Conservation (phyloP, 2,329 filamentous ascomycete genomes). For the Fusarium ramigenum region DNA sequence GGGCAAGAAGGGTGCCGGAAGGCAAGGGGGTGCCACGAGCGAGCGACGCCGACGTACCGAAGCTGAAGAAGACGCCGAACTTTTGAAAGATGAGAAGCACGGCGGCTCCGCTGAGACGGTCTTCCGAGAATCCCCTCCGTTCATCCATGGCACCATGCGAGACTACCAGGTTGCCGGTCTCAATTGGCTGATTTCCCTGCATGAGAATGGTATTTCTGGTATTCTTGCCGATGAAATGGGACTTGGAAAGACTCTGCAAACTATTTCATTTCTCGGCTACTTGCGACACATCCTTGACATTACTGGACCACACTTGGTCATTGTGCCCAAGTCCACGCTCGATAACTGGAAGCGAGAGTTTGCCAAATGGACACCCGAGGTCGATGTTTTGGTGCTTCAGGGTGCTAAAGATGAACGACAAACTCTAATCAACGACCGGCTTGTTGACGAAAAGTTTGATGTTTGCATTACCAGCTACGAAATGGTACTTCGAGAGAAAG, state of each 20-base stretch:
- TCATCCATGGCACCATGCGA: conserved; percentile 87
- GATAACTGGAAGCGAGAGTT: conserved; percentile 99
- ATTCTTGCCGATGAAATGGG: conserved; percentile 99
- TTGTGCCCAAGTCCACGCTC: conserved; percentile 94
- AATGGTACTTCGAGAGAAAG: conserved; percentile 96
- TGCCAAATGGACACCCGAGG: conserved; percentile 90
- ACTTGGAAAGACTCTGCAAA: conserved; percentile 96
- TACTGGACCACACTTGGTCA: conserved; percentile 88
- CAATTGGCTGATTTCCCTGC: conserved; percentile 97
- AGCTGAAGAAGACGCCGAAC: conserved; percentile 95
- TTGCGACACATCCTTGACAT: conserved; percentile 90
- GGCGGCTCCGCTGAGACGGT: conserved; percentile 87
- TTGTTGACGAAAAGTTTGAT: conserved; percentile 96
- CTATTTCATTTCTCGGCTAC: conserved; percentile 96
- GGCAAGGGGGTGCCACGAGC: conserved; percentile 84
- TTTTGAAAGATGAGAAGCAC: conserved; percentile 85
- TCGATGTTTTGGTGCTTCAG: conserved; percentile 92
- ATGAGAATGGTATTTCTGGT: conserved; percentile 98
- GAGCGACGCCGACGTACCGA: conserved; percentile 89
- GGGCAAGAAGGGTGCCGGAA: conserved; percentile 76
- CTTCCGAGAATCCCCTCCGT: conserved; percentile 93
- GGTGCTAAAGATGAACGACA: conserved; percentile 94
- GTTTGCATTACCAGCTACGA: conserved; percentile 99
- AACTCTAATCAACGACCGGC: conserved; percentile 84
- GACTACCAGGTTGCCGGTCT: conserved; percentile 96